Evolutionary conservation across 257 asterid genomes (phyloP).

Genomic region (Salvia hispanica): DNA sequence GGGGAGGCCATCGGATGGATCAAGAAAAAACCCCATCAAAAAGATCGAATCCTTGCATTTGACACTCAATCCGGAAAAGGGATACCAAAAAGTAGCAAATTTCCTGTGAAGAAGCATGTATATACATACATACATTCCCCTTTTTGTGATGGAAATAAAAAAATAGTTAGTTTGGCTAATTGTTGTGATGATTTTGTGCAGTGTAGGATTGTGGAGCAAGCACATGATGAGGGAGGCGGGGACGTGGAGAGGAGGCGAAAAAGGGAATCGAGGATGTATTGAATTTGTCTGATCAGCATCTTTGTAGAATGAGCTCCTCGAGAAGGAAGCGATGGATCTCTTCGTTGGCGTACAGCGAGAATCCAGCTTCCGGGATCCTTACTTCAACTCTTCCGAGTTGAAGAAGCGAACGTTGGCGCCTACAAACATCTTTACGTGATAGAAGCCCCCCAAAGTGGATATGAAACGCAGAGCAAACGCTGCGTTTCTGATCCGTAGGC

Average conservation of each 20-base stretch:
- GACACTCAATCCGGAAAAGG: conserved; percentile 41
- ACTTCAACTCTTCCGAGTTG: conserved; percentile 36
- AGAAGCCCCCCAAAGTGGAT: conserved; percentile 58
- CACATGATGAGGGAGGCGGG: conserved; percentile 47
- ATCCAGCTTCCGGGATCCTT: conserved; percentile 58
- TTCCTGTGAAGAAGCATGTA: conserved; percentile 34
- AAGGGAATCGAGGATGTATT: conserved; percentile 63
- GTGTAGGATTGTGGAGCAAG: conserved; percentile 63
- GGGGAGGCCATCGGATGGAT: conserved; percentile 29
- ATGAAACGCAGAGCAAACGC: conserved; percentile 55
- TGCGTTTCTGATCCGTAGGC: conserved; percentile 56
- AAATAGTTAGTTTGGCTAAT: not conserved
- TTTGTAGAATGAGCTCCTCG: conserved; percentile 63
- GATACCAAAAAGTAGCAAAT: conserved; percentile 16
- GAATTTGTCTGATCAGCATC: conserved; percentile 65
- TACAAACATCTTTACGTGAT: conserved; percentile 48
- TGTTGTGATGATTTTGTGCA: conserved; percentile 40
- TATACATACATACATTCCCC: too few relatives aligned
- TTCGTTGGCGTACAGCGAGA: conserved; percentile 30
- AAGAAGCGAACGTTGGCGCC: conserved; percentile 53
- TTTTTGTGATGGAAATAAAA: too few relatives aligned
- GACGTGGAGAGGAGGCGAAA: conserved; percentile 58
- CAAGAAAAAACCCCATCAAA: conserved; percentile 33
- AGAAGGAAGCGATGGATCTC: conserved; percentile 65
- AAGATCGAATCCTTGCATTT: conserved; percentile 21